Conservation (phyloP, 2,329 filamentous ascomycete genomes). For the Penicillium digitatum region DNA sequence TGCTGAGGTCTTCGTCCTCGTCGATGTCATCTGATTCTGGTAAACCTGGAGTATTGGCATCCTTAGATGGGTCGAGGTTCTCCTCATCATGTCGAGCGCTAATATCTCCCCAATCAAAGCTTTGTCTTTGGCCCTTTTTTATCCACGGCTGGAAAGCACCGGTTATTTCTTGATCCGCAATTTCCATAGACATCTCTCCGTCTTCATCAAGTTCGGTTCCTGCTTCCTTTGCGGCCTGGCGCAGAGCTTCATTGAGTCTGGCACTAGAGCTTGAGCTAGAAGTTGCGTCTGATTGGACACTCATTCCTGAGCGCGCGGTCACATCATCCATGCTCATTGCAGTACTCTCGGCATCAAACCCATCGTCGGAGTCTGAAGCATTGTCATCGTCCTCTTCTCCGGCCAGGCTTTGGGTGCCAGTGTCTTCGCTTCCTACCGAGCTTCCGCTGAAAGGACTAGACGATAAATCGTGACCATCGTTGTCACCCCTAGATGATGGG, state of each 20-base stretch:
- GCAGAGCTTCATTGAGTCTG: slow-evolving; percentile 71
- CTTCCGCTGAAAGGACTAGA: slow-evolving; percentile 73
- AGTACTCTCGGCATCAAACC: slow-evolving; percentile 62
- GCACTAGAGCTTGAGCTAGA: slow-evolving; percentile 64
- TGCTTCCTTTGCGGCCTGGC: slow-evolving; percentile 69
- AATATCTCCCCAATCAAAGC: slow-evolving; percentile 43
- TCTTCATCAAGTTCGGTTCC: slow-evolving; percentile 65
- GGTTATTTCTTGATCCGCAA: slow-evolving; percentile 59
- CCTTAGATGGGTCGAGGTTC: slow-evolving; percentile 39
- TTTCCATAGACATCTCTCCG: slow-evolving; percentile 75
- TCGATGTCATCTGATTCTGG: slow-evolving; percentile 42
- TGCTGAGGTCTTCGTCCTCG: slow-evolving; percentile 70
- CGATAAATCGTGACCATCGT: slow-evolving; percentile 64
- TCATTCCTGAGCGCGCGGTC: slow-evolving; percentile 64
- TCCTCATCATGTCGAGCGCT: slow-evolving; percentile 46
- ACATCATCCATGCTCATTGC: slow-evolving; percentile 80
- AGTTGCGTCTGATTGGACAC: slow-evolving; percentile 53
- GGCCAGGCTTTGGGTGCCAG: slow-evolving; percentile 32
- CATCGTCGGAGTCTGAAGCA: slow-evolving; percentile 49
- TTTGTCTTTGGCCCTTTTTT: slow-evolving; percentile 41
- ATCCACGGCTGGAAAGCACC: slow-evolving; percentile 50
- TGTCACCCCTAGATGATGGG: slow-evolving; percentile 29
- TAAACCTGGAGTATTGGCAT: slow-evolving; percentile 2
- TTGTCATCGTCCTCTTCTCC: slow-evolving; percentile 41
- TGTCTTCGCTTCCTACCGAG: slow-evolving; percentile 48